phyloP scores from a whole-genome alignment of 192 early-diverging fungal genomes.

The Mortierella alpina region DNA sequence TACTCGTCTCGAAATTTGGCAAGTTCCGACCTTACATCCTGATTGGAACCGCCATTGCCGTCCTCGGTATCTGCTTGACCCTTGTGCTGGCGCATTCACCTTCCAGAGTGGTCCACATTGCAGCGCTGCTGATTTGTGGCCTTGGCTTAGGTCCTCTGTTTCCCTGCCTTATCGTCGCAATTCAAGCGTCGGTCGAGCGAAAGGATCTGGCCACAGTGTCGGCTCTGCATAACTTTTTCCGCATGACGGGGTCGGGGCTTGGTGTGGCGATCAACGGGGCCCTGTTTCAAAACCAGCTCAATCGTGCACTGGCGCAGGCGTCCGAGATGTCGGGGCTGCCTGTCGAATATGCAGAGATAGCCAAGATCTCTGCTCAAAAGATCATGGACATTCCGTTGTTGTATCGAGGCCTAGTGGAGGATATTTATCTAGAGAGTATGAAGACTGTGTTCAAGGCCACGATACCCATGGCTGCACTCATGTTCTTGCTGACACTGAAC shows the following conservation, averaged over 20 bases:
- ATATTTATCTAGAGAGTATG: constrained; percentile 41
- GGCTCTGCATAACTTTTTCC: constrained; percentile 63
- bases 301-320: not conserved
- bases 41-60: constrained; percentile 68
- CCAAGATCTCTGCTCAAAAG: constrained; percentile 31
- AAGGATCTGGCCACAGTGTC: constrained; percentile 49
- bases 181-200: constrained; percentile 43
- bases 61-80: constrained; percentile 71
- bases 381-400: constrained; percentile 28
- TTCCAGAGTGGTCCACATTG: constrained; percentile 59
- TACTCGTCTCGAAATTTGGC: constrained; percentile 72
- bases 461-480: constrained; percentile 46
- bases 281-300: constrained; percentile 59
- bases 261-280: constrained; percentile 73
- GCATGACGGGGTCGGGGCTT: constrained; percentile 56
- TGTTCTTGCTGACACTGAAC: constrained; percentile 43
- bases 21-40: constrained; percentile 72
- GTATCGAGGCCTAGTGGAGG: constrained; percentile 22
- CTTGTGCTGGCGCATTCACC: constrained; percentile 68
- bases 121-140: constrained; percentile 74
- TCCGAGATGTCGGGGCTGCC: constrained; percentile 6
- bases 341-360: constrained; percentile 12
- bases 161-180: constrained; percentile 43
- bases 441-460: constrained; percentile 51
- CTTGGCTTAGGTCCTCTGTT: constrained; percentile 66